Evolutionary conservation across 2,329 filamentous ascomycete genomes (phyloP).

Genomic region (Hypocreales sp.): DNA sequence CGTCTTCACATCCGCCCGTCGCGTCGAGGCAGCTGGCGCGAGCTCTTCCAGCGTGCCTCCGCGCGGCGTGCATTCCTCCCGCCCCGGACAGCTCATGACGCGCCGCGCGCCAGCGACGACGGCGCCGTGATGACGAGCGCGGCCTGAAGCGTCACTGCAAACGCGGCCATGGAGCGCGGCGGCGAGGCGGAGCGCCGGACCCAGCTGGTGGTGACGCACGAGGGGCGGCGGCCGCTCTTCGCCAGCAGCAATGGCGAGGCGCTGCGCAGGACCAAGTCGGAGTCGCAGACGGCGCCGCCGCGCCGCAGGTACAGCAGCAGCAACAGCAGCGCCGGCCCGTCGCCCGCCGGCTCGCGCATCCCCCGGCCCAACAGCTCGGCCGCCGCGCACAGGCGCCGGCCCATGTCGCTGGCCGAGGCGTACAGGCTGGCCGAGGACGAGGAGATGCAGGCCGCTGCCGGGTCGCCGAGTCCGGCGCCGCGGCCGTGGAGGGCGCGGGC

Average conservation of each 20-base stretch:
- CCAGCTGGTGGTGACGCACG: conserved; percentile 21
- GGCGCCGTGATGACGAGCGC: too few relatives aligned
- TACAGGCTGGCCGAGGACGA: conserved; percentile 18
- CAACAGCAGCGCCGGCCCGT: conserved; percentile 7
- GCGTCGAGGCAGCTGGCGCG: too few relatives aligned
- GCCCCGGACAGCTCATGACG: too few relatives aligned
- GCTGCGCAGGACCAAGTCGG: conserved; percentile 11
- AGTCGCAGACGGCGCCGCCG: conserved; percentile 6
- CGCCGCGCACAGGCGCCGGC: conserved; percentile 13
- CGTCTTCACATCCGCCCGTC: too few relatives aligned
- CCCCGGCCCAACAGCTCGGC: conserved; percentile 14
- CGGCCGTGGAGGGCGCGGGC: conserved; percentile 23
- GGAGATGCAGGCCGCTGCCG: conserved; percentile 16
- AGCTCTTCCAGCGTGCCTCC: too few relatives aligned
- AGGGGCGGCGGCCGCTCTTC: conserved; percentile 19
- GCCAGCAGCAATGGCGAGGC: not conserved
- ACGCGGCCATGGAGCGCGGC: too few relatives aligned
- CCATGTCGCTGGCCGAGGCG: conserved; percentile 26
- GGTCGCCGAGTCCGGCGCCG: conserved; percentile 36
- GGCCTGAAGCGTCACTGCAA: too few relatives aligned
- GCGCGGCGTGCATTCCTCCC: too few relatives aligned
- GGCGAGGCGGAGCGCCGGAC: conserved; percentile 2
- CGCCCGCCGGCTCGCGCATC: conserved; percentile 16
- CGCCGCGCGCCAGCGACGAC: too few relatives aligned
- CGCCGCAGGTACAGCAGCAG: conserved; percentile 3